Percentiles rank a stretch among this genome's conserved stretches.
Conservation (phyloP, 2,329 filamentous ascomycete genomes). For the Fusarium duplospermum region DNA sequence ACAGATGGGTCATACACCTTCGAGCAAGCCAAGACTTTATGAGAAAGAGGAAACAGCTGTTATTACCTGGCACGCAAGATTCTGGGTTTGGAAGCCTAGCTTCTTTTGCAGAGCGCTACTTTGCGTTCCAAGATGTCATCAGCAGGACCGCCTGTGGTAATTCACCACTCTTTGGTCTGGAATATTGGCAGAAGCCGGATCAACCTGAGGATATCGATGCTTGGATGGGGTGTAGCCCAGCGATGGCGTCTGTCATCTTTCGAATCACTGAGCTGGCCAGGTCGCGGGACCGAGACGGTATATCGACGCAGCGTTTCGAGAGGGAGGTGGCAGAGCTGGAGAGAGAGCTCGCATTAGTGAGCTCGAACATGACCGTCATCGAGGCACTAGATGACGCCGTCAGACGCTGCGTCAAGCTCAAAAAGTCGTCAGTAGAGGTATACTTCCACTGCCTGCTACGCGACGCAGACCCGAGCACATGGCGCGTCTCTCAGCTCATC, state of each 20-base stretch:
- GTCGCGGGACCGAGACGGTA: slow-evolving; percentile 25
- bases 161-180: slow-evolving; percentile 57
- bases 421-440: slow-evolving; percentile 55
- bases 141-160: slow-evolving; percentile 62
- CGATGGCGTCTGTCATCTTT: slow-evolving; percentile 58
- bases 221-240: slow-evolving; percentile 63
- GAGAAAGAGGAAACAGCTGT: slow-evolving; percentile 47
- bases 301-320: not conserved
- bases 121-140: slow-evolving; percentile 64
- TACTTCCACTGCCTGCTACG: slow-evolving; percentile 60
- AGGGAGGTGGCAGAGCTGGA: slow-evolving; percentile 10
- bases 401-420: slow-evolving; percentile 45
- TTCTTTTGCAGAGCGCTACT: slow-evolving; percentile 58
- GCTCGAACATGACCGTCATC: not conserved
- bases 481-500: slow-evolving; percentile 11
- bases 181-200: slow-evolving; percentile 56
- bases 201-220: slow-evolving; percentile 45
- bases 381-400: slow-evolving; percentile 26
- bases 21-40: slow-evolving; percentile 60
- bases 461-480: slow-evolving; percentile 53
- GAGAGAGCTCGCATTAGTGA: not conserved
- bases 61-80: slow-evolving; percentile 19
- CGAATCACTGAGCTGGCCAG: slow-evolving; percentile 59
- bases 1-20: slow-evolving; percentile 59
- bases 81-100: slow-evolving; percentile 15